These are phyloP conservation scores for Rhododendron kiyosumense DNA, from an alignment of 148 eudicot species.

Conservation along the genomic window DNA sequence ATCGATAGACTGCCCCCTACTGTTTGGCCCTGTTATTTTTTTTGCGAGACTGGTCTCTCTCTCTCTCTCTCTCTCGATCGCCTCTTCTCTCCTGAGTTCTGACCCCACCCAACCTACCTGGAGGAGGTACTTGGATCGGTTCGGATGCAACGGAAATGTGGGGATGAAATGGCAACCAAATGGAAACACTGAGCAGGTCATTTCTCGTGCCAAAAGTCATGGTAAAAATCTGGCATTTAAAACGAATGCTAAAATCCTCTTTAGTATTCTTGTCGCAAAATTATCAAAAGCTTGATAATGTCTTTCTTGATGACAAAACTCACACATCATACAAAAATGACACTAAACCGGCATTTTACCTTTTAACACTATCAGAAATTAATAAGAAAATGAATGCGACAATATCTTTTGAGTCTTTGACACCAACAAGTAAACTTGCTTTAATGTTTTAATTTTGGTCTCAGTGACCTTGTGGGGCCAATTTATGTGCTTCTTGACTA, in stretches of 20 bases:
- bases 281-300: neutral
- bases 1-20: neutral
- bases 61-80: neutral
- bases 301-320: neutral
- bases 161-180: neutral
- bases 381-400: no score
- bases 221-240: neutral
- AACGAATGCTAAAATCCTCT: neutral
- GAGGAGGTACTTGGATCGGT: neutral
- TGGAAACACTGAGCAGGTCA: neutral
- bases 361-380: neutral
- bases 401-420: neutral
- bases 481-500: no score
- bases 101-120: neutral
- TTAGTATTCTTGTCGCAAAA: neutral
- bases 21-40: neutral
- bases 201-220: neutral
- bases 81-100: neutral
- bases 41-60: neutral
- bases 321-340: neutral
- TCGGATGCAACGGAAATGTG: neutral
- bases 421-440: neutral
- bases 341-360: neutral
- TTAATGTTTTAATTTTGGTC: neutral
- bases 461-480: neutral